Evolutionary conservation across 164 flowering plant species (phyloP).

Genomic region (Liquidambar formosana): DNA sequence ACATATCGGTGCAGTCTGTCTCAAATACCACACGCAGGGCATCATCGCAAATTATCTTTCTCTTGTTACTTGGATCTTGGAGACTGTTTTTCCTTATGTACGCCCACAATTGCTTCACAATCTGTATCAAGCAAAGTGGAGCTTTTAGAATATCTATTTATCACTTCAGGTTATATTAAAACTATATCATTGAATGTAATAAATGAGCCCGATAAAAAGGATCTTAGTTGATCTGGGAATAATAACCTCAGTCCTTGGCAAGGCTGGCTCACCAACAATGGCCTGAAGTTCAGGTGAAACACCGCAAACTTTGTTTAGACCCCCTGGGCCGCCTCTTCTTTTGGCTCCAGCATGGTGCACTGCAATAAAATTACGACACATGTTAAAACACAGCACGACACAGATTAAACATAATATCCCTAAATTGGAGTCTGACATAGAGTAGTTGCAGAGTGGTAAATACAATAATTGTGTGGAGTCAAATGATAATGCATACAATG

Average conservation of each 20-base stretch:
- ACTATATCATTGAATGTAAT: background rate
- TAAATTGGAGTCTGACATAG: too few relatives aligned
- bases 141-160: background rate
- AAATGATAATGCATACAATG: too few relatives aligned
- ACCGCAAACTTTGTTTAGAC: conserved; percentile 87
- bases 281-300: conserved; percentile 90
- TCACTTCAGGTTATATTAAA: background rate
- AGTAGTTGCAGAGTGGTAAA: background rate
- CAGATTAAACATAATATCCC: too few relatives aligned
- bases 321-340: conserved; percentile 96
- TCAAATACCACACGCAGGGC: conserved; percentile 84
- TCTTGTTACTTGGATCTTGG: conserved; percentile 95
- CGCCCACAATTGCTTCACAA: conserved; percentile 96
- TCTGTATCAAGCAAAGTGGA: conserved; percentile 40
- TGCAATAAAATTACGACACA: conserved; percentile 25
- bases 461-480: too few relatives aligned
- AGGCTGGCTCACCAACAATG: conserved; percentile 79
- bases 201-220: background rate
- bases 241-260: conserved; percentile 89
- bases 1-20: conserved; percentile 97
- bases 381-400: background rate
- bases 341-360: conserved; percentile 63
- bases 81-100: conserved; percentile 91
- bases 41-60: conserved; percentile 93
- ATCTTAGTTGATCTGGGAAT: background rate